phyloP scores from a whole-genome alignment of 441 rosid genomes.

The Breynia disticha region DNA sequence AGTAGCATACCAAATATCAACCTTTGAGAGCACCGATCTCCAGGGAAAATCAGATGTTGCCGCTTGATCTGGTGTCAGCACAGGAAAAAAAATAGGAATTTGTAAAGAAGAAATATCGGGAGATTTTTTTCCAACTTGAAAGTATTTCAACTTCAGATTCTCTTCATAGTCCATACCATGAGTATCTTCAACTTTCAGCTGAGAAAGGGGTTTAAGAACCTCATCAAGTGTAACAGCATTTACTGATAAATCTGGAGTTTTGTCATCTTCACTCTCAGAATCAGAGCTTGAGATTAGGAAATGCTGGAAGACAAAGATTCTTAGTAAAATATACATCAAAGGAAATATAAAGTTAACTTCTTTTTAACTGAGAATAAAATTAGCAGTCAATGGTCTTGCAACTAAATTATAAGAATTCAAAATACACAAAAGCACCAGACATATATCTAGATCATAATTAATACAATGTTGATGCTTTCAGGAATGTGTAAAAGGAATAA shows the following conservation, averaged over 20 bases:
- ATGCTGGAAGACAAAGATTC: conserved; percentile 36
- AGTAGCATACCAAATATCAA: conserved; percentile 77
- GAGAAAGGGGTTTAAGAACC: conserved; percentile 44
- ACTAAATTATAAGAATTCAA: too few relatives aligned
- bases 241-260: conserved; percentile 16
- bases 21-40: conserved; percentile 64
- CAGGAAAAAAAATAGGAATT: not conserved
- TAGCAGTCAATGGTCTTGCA: too few relatives aligned
- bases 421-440: not conserved
- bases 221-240: conserved; percentile 24
- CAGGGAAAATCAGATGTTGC: conserved; percentile 27
- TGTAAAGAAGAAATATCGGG: conserved; percentile 1
- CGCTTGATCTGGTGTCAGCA: conserved; percentile 22
- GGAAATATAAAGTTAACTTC: not conserved
- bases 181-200: conserved; percentile 43
- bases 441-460: not conserved
- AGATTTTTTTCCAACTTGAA: not conserved
- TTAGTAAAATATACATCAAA: not conserved
- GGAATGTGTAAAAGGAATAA: conserved; percentile 10
- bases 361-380: not conserved
- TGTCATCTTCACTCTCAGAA: conserved; percentile 49
- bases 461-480: not conserved
- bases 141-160: conserved; percentile 9
- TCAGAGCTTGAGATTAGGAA: conserved; percentile 42
- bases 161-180: conserved; percentile 22